phyloP scores from a whole-genome alignment of 345 rosid genomes.

The Excoecaria agallocha region DNA sequence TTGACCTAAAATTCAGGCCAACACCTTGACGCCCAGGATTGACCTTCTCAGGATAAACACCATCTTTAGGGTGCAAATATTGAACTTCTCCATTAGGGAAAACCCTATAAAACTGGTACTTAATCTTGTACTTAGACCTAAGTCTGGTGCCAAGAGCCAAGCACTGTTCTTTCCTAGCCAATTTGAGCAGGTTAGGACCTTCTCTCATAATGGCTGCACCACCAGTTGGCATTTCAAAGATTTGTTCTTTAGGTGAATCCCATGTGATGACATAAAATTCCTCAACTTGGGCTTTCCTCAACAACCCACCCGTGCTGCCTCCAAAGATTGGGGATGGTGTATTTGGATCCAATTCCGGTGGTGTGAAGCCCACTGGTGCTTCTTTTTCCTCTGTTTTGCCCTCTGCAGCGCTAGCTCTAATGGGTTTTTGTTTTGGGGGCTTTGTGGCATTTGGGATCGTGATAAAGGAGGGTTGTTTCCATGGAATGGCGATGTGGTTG shows the following conservation, averaged over 20 bases:
- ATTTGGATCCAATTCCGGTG: slow-evolving; percentile 73
- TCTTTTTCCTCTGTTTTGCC: slow-evolving; percentile 31
- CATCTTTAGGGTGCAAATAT: slow-evolving; percentile 91
- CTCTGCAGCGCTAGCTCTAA: slow-evolving; percentile 40
- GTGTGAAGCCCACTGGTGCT: slow-evolving; percentile 85
- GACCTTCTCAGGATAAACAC: slow-evolving; percentile 94
- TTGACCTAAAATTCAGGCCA: slow-evolving; percentile 74
- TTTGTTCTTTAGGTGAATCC: slow-evolving; percentile 90
- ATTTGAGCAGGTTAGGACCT: slow-evolving; percentile 85
- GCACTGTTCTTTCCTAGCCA: slow-evolving; percentile 97
- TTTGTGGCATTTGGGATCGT: not conserved
- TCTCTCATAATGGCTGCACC: slow-evolving; percentile 96
- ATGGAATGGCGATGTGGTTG: slow-evolving; percentile 38
- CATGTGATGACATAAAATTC: slow-evolving; percentile 94
- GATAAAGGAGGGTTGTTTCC: slow-evolving; percentile 37
- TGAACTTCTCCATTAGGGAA: slow-evolving; percentile 94
- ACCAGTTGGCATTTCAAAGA: slow-evolving; percentile 95
- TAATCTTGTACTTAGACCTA: slow-evolving; percentile 95
- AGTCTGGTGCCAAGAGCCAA: slow-evolving; percentile 84
- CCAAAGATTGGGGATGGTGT: slow-evolving; percentile 92
- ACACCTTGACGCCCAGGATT: slow-evolving; percentile 86
- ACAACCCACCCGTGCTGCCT: slow-evolving; percentile 82
- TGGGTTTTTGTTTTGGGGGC: slow-evolving; percentile 25
- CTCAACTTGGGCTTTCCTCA: slow-evolving; percentile 81
- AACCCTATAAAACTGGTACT: slow-evolving; percentile 91